Evolutionary conservation across 257 asterid species (phyloP), one percentile per base, ranked within the genome.

Genomic region (Gentiana dahurica): DNA sequence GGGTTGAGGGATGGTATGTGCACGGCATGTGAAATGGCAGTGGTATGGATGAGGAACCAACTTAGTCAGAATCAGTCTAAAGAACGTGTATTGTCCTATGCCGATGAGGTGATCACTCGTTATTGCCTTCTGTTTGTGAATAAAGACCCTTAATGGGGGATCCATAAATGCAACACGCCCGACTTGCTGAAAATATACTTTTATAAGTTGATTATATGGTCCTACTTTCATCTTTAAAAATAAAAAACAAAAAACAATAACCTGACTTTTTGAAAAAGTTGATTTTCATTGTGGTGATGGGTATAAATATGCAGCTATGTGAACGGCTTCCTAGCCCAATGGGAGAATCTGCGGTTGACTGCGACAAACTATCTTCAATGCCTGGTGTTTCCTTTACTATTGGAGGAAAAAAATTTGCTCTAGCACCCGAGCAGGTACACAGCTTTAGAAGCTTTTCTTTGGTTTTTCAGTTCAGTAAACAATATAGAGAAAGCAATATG

Each of bases 251-350:
- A 24, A 24, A 24, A 24, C 24, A 24, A 0, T 24, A 24, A 24
- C 24, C 24, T 1, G 24, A 24, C 24, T 24, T 24, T 24, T 24
- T 24, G 24, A 24, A 24, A 24, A 24, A 24, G 24, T 24, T 24
- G 24, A 24, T 24, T 24, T 24, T 24, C 24, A 24, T 24, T 24
- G 24, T 24, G 24, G 24, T 24, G 24, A 1, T 24, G 24, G 24
- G 24, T 24, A 34, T 33, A 57, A 34, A 44, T 33, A 48, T 33
- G 10, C 73, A 91, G 98, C 94, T 87, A 32, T 91, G 98, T 60
- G 90, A 85, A 53, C 78, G 77, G 65, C 67, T 89, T 51, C 97
- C 97, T 44, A 89, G 91, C 66, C 95, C 97, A 8, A 90, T 70
- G 53, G 97, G 95, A 65, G 85, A 82, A 71, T 82, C 96, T 37